phyloP scores from a whole-genome alignment of 1,284 basidiomycete genomes.

The Papiliotrema fonsecae region DNA sequence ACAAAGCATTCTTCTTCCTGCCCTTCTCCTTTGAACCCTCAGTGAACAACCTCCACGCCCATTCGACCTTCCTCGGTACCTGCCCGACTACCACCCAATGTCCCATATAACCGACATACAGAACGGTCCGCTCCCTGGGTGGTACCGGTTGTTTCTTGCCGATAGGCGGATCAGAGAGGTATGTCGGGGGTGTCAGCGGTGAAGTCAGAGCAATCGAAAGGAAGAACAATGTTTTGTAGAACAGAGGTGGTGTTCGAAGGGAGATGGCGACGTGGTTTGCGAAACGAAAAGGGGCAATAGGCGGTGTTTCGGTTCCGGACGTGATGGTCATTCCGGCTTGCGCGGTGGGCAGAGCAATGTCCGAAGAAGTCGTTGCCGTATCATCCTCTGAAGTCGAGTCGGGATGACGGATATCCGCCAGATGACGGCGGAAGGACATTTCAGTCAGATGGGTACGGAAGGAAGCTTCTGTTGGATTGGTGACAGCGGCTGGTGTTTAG shows the following conservation, averaged over 20 bases:
- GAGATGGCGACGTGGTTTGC: slow-evolving; percentile 86
- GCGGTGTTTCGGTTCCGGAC: slow-evolving; percentile 27
- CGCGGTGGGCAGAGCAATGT: slow-evolving; percentile 42
- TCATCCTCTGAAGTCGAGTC: slow-evolving; percentile 46
- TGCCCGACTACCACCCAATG: slow-evolving; percentile 40
- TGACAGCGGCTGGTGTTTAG: slow-evolving; percentile 68
- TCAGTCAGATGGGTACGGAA: slow-evolving; percentile 93
- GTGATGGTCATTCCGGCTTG: background rate
- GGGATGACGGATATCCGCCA: slow-evolving; percentile 68
- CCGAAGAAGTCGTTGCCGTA: slow-evolving; percentile 10
- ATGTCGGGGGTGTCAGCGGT: slow-evolving; percentile 39
- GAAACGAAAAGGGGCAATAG: slow-evolving; percentile 65
- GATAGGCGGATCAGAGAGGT: slow-evolving; percentile 31
- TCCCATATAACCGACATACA: slow-evolving; percentile 39
- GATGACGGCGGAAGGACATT: slow-evolving; percentile 87
- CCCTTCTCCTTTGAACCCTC: slow-evolving; percentile 31
- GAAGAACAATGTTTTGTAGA: slow-evolving; percentile 49
- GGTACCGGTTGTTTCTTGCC: slow-evolving; percentile 14
- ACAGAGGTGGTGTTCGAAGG: slow-evolving; percentile 75
- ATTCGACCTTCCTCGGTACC: slow-evolving; percentile 29
- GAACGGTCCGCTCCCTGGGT: slow-evolving; percentile 24
- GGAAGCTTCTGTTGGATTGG: slow-evolving; percentile 85
- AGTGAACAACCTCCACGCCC: slow-evolving; percentile 28
- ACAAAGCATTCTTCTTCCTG: slow-evolving; percentile 26
- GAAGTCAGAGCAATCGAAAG: slow-evolving; percentile 69